phyloP scores from a whole-genome alignment of 306 rosid genomes.

The Sicyos baderoa region DNA sequence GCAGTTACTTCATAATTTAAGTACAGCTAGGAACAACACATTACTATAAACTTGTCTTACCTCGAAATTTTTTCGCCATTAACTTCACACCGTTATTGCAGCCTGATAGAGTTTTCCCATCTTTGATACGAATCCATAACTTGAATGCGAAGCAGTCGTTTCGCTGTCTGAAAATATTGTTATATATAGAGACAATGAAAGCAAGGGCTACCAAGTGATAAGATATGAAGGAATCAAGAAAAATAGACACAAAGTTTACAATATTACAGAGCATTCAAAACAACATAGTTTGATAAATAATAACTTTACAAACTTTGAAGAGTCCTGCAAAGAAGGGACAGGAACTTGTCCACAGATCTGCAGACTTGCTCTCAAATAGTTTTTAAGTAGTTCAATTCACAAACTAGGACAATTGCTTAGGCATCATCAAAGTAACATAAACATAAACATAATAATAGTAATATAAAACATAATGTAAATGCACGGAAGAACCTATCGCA shows the following conservation, averaged over 20 bases:
- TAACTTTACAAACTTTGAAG: constrained; percentile 34
- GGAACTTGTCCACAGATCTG: constrained; percentile 25
- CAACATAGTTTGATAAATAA: constrained; percentile 32
- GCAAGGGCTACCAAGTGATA: background rate
- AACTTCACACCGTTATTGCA: constrained; percentile 6
- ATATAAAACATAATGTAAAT: constrained; percentile 19
- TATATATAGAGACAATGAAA: too few relatives aligned
- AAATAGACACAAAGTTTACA: constrained; percentile 4
- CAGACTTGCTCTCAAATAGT: constrained; percentile 18
- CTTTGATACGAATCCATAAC: constrained; percentile 10
- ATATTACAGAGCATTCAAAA: constrained; percentile 25
- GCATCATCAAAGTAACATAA: constrained; percentile 24
- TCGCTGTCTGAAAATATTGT: constrained; percentile 11
- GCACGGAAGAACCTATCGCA: constrained; percentile 31
- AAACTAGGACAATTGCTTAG: constrained; percentile 28
- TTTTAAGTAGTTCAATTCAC: constrained; percentile 25
- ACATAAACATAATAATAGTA: constrained; percentile 6
- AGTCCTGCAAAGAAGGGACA: constrained; percentile 31
- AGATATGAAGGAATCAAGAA: background rate
- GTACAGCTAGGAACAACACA: background rate
- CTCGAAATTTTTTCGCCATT: background rate
- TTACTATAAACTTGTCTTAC: constrained; percentile 10
- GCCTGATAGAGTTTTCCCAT: background rate
- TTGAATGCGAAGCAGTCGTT: background rate
- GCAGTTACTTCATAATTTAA: constrained; percentile 13